Base-by-base conservation (phyloP, 495 filamentous ascomycete species). In the Aspergillus bridgeri region DNA sequence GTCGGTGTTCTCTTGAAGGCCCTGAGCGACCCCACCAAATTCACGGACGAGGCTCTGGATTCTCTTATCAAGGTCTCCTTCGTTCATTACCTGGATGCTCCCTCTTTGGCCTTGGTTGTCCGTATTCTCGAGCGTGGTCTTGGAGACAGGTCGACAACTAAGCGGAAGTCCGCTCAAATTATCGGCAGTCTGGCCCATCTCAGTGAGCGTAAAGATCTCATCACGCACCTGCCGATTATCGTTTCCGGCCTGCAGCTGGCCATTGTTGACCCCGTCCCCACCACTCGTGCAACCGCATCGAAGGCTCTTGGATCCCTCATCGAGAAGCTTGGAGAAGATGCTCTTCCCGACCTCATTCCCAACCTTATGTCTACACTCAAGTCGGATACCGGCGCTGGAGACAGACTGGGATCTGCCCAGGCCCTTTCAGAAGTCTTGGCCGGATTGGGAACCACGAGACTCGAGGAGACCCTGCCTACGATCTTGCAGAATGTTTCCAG, bases 331-430 rank as follows among this genome's bases (percentile, higher is more conserved):
- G 94, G 94, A 69, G 94, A 98, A 69, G 94, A 98, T 70, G 89
- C 95, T 51, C 78, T 98, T 50, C 94, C 94, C 24, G 95, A 98
- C 69, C 90, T 98, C 51, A 98, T 98, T 57, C 94, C 94, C 33
- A 92, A 91, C 63, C 88, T 98, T 58, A 98, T 98, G 94, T 79
- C 89, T 61, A 96, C 92, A 13, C 87, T 98, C 74, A 98, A 96
- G 71, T 96, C 94, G 17, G 94, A 98, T 61, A 93, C 92, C 25
- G 92, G 95, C 44, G 94, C 94, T 46, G 93, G 94, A 65, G 94
- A 98, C 74, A 80, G 95, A 68, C 79, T 98, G 58, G 94, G 94
- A 64, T 98, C 94, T 51, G 94, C 94, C 23, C 94, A 98, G 75
- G 94, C 94, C 45, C 90, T 98, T 64, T 91, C 89, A 63, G 94